Conservation (phyloP, 352 stramenopile genomes). For the Peronosclerospora sorghi region DNA sequence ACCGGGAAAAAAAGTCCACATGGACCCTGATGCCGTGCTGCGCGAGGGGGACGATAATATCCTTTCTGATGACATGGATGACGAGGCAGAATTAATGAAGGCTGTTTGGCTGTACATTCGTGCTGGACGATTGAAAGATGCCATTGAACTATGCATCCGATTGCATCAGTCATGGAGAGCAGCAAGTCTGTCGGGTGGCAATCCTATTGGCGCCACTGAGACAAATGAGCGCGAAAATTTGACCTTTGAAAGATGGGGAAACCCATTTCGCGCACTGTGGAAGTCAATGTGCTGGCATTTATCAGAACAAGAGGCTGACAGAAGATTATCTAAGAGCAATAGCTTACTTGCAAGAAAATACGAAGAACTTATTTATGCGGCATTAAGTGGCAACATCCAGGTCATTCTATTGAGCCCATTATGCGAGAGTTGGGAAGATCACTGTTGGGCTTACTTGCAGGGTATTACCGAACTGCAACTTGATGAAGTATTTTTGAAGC, state of each 20-base stretch:
- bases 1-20: conserved; percentile 20
- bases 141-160: conserved; percentile 62
- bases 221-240: conserved; percentile 35
- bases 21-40: conserved; percentile 66
- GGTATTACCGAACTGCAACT: conserved; percentile 57
- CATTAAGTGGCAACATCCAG: conserved; percentile 60
- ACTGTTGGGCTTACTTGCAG: conserved; percentile 73
- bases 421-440: conserved; percentile 79
- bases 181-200: conserved; percentile 58
- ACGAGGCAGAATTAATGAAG: conserved; percentile 69
- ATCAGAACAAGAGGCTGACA: conserved; percentile 30
- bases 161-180: conserved; percentile 70
- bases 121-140: conserved; percentile 48
- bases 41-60: conserved; percentile 52
- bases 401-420: conserved; percentile 50
- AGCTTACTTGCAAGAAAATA: conserved; percentile 57
- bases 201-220: conserved; percentile 42
- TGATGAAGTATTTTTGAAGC: conserved; percentile 56
- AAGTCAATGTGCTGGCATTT: conserved; percentile 83
- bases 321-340: conserved; percentile 50
- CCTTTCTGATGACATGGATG: conserved; percentile 66
- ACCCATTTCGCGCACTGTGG: conserved; percentile 72
- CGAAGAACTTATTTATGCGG: conserved; percentile 72
- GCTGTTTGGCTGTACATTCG: conserved; percentile 65
- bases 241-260: conserved; percentile 61